Evolutionary conservation across 2,329 filamentous ascomycete species (phyloP), one percentile per base, ranked within the genome.

Genomic region (Diplodia mutila): DNA sequence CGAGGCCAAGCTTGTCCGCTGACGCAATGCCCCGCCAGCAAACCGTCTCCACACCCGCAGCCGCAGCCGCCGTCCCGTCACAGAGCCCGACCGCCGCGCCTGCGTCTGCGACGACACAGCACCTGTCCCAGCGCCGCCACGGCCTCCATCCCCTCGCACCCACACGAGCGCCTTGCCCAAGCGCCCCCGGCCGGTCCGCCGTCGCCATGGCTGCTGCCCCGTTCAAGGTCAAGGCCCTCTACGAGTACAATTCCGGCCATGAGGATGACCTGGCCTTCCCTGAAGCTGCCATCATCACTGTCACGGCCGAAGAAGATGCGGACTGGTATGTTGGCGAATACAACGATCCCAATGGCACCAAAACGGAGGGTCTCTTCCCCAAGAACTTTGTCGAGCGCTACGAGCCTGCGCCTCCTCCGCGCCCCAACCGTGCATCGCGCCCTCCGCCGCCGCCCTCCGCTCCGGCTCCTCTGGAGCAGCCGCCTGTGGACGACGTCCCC

Each of bases 301-400:
- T 99, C 71, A 97, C 90, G 53, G 94, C 94, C 69, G 89, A 92
- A 79, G 95, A 98, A 77, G 95, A 97, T 77, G 89, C 86, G 71
- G 96, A 98, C 78, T 98, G 94, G 95, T 97, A 95, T 78, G 88
- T 87, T 70, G 94, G 95, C 72, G 91, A 95, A 80, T 97, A 97
- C 78, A 83, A 89, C 71, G 92, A 96, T 80, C 87, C 89, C 69
- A 80, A 85, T 64, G 95, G 95, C 67, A 81, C 80, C 70, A 93
- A 90, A 80, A 87, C 89, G 77, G 89, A 94, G 76, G 94, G 94
- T 72, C 91, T 97, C 74, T 98, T 97, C 79, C 94, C 93, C 63
- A 90, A 91, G 78, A 99, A 98, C 82, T 99, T 99, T 77, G 95
- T 99, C 75, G 95, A 99, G 80, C 93, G 90, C 81, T 96, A 93